A percentile compares a stretch with the other conserved stretches of the same genome.
Evolutionary conservation across 768 basidiomycete genomes (phyloP).

Genomic region (Calocybe indica): DNA sequence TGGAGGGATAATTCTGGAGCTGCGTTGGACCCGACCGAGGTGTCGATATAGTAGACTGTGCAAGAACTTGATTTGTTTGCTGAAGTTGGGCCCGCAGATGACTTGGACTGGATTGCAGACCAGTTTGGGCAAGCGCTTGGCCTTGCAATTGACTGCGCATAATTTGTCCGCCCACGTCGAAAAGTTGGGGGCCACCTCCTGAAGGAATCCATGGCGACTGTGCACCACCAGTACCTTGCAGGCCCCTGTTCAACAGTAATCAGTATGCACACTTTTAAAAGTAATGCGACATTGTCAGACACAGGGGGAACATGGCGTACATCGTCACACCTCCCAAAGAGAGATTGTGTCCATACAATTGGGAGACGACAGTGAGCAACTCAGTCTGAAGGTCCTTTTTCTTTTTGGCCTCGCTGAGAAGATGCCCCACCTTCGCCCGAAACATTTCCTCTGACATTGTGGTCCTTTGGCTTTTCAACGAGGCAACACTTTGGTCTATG

Average conservation of each 20-base stretch:
- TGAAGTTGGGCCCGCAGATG: slow-evolving; percentile 24
- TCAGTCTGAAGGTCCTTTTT: slow-evolving; percentile 35
- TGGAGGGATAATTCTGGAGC: slow-evolving; percentile 19
- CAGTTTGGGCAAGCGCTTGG: slow-evolving; percentile 1
- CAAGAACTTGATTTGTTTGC: slow-evolving; percentile 19
- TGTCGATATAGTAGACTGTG: slow-evolving; percentile 24
- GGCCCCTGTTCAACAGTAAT: too few relatives aligned
- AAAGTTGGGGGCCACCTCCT: slow-evolving; percentile 1
- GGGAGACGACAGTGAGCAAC: slow-evolving; percentile 23
- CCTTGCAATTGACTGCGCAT: slow-evolving; percentile 3
- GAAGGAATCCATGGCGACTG: slow-evolving; percentile 13
- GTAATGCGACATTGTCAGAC: neutral
- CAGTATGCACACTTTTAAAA: too few relatives aligned
- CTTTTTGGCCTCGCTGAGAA: slow-evolving; percentile 19
- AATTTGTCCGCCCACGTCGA: slow-evolving; percentile 3
- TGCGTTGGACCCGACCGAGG: slow-evolving; percentile 30
- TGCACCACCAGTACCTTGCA: slow-evolving; percentile 4
- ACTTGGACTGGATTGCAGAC: slow-evolving; percentile 19
- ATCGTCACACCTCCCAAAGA: slow-evolving; percentile 4
- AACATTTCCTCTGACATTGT: slow-evolving; percentile 12
- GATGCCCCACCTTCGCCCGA: slow-evolving; percentile 13
- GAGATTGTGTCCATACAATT: slow-evolving; percentile 16
- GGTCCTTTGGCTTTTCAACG: slow-evolving; percentile 6
- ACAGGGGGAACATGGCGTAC: slow-evolving; percentile 19
- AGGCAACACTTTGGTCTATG: slow-evolving; percentile 6